Conservation (phyloP, 768 basidiomycete species). For the Cubamyces sp. region DNA sequence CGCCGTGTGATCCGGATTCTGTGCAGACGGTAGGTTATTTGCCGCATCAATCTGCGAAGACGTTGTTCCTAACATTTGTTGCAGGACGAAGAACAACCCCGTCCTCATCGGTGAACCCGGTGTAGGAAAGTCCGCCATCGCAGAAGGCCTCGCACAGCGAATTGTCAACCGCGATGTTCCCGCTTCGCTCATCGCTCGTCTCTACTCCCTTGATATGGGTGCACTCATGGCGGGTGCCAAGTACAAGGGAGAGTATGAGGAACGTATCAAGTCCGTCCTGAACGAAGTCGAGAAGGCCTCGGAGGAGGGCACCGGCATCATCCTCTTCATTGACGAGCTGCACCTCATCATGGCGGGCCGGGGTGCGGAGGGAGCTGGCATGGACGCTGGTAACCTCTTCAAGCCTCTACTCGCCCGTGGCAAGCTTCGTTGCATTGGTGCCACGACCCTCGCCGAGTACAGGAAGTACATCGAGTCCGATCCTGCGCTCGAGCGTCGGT, state of each 20-base stretch:
- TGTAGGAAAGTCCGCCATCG: constrained; percentile 95
- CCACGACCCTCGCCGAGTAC: constrained; percentile 92
- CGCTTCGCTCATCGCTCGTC: constrained; percentile 66
- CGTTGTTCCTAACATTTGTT: constrained; percentile 19
- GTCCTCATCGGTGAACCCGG: constrained; percentile 95
- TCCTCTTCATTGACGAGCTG: constrained; percentile 94
- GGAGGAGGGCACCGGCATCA: constrained; percentile 75
- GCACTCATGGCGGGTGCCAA: constrained; percentile 92
- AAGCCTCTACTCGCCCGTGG: constrained; percentile 91
- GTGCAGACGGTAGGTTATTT: constrained; percentile 62
- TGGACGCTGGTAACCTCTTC: constrained; percentile 93
- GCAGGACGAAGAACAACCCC: constrained; percentile 95
- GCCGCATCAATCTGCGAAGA: not conserved
- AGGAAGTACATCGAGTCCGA: constrained; percentile 93
- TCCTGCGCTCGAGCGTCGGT: constrained; percentile 87
- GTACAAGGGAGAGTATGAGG: constrained; percentile 97
- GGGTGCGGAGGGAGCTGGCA: constrained; percentile 81
- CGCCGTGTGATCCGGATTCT: constrained; percentile 83
- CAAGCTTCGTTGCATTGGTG: constrained; percentile 79
- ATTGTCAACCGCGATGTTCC: constrained; percentile 95
- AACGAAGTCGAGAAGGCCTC: constrained; percentile 91
- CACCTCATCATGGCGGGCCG: constrained; percentile 94
- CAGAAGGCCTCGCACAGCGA: constrained; percentile 93
- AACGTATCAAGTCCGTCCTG: constrained; percentile 90
- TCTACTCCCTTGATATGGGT: constrained; percentile 93